These are phyloP conservation scores for Coniochaeta sp. DNA, from an alignment of 2,329 filamentous ascomycete genomes.

Conservation along the genomic window DNA sequence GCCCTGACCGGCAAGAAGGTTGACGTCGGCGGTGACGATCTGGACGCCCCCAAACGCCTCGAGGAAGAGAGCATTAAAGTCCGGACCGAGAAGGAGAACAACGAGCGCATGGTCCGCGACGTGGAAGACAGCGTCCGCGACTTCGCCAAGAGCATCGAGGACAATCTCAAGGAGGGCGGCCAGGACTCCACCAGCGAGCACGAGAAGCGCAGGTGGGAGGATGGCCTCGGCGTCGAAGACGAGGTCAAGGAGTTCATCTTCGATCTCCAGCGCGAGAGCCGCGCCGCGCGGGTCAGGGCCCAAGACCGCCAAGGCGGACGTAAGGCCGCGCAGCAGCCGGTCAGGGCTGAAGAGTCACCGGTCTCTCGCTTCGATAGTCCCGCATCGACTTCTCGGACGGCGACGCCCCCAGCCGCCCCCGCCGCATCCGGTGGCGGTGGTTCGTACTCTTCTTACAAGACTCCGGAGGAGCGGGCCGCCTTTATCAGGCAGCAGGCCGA, in stretches of 20 bases:
- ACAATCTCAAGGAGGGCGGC: constrained; percentile 74
- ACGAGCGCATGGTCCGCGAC: constrained; percentile 93
- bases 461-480: constrained; percentile 85
- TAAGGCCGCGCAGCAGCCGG: constrained; percentile 32
- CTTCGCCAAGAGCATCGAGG: constrained; percentile 77
- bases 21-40: constrained; percentile 61
- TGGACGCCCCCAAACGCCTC: constrained; percentile 72
- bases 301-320: constrained; percentile 47
- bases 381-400: constrained; percentile 43
- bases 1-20: constrained; percentile 81
- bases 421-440: constrained; percentile 34
- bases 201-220: constrained; percentile 90
- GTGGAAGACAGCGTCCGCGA: constrained; percentile 94
- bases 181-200: constrained; percentile 75
- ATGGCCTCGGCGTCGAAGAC: constrained; percentile 91
- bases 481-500: constrained; percentile 98
- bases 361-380: constrained; percentile 41
- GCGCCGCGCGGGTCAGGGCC: constrained; percentile 60
- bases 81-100: constrained; percentile 81
- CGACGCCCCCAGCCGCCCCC: constrained; percentile 41
- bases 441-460: constrained; percentile 78
- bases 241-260: constrained; percentile 98
- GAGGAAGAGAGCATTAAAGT: constrained; percentile 82
- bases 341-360: constrained; percentile 36
- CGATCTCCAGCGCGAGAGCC: constrained; percentile 81